These are phyloP conservation scores for Teratosphaeria epicoccoides DNA, from an alignment of 2,329 filamentous ascomycete genomes.

Conservation along the genomic window DNA sequence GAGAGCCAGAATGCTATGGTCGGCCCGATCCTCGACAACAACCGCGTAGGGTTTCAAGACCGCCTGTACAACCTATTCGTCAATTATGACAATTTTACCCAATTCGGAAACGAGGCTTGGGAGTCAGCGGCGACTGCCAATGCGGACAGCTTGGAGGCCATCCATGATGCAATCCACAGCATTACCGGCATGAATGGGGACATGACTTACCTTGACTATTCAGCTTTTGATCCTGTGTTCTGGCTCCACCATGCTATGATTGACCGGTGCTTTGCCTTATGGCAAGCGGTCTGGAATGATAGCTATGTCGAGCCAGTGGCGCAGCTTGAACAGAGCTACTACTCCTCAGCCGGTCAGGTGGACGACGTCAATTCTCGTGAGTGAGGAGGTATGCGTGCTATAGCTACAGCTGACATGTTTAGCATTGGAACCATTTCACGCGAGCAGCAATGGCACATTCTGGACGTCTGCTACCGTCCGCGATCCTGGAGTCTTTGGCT, in stretches of 20 bases:
- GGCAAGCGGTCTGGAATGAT: constrained; percentile 62
- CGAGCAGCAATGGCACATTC: constrained; percentile 46
- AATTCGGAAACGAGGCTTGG: constrained; percentile 57
- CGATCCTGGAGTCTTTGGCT: constrained; percentile 53
- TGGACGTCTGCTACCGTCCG: constrained; percentile 58
- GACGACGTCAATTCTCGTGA: constrained; percentile 16
- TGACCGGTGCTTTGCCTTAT: constrained; percentile 65
- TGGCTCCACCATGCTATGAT: constrained; percentile 66
- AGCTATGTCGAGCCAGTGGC: constrained; percentile 52
- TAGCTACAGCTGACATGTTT: constrained; percentile 3
- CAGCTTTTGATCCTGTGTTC: constrained; percentile 70
- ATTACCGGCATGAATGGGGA: constrained; percentile 52
- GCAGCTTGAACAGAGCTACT: constrained; percentile 49
- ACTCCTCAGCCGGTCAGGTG: constrained; percentile 43
- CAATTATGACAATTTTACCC: constrained; percentile 51
- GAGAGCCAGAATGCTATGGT: constrained; percentile 51
- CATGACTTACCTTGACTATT: constrained; percentile 60
- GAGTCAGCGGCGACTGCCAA: constrained; percentile 33
- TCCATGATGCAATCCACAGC: constrained; percentile 41
- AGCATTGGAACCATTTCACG: constrained; percentile 57
- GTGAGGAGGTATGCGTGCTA: not conserved
- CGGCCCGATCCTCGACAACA: constrained; percentile 42
- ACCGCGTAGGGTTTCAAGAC: constrained; percentile 44
- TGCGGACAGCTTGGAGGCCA: constrained; percentile 48
- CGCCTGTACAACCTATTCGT: constrained; percentile 59